Percentiles rank a stretch among this genome's conserved stretches.
Conservation (phyloP, 345 rosid species). For the Eutrema yunnanense region DNA sequence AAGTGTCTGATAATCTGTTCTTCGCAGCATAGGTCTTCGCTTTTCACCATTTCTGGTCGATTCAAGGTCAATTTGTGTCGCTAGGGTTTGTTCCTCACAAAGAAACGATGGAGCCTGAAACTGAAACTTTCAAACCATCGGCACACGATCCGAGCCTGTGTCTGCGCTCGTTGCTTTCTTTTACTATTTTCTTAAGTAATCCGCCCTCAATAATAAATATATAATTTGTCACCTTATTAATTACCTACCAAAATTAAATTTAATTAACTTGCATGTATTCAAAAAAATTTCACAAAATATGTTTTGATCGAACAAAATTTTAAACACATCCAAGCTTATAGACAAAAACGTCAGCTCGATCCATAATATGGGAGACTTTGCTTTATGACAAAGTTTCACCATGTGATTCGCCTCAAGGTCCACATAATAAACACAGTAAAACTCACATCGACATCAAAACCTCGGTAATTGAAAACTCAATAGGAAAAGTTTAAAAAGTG, state of each 20-base stretch:
- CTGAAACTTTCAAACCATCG: not conserved
- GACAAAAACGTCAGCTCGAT: too few species aligned
- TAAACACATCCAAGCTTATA: not conserved
- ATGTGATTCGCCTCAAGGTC: too few species aligned
- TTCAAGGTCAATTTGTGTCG: not conserved
- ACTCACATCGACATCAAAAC: too few species aligned
- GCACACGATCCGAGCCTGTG: not conserved
- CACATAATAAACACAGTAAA: too few species aligned
- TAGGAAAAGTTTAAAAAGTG: too few species aligned
- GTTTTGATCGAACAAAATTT: not conserved
- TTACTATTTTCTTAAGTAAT: not conserved
- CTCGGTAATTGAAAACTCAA: too few species aligned
- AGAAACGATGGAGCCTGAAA: not conserved
- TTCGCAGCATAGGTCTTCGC: not conserved
- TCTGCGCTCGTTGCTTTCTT: not conserved
- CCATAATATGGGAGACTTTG: too few species aligned
- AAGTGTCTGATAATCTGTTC: not conserved
- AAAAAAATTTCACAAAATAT: not conserved
- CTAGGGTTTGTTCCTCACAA: not conserved
- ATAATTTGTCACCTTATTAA: too few species aligned
- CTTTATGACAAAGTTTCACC: too few species aligned
- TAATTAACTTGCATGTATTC: too few species aligned
- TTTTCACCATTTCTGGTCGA: conserved; percentile 11
- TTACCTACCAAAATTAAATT: not conserved
- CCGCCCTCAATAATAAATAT: too few species aligned